Evolutionary conservation across 148 eudicot genomes (phyloP), one percentile per base, ranked within the genome.

Genomic region (Simmondsia chinensis): DNA sequence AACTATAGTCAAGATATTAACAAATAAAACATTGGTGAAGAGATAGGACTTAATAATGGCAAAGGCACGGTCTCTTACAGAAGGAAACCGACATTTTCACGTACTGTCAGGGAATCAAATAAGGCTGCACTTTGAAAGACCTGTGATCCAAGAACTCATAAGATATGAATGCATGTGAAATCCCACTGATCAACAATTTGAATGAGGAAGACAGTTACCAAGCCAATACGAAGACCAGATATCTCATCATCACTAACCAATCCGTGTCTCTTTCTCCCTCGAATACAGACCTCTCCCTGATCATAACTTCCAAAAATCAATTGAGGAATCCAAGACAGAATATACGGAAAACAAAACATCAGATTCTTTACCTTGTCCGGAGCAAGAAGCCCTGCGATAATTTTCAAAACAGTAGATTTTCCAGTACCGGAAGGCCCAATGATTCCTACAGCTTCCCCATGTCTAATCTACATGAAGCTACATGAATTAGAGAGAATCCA

Each of bases 351-450:
- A 18, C 17, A 9, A 18, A 0, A 36, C n/a, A 9, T 16, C 17
- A 43, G 30, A 44, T 20, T n/a, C 28, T 35, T 52, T 61, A 79
- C 96, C 94, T 88, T 71, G 59, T 83, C 94, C 33, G 96, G 94
- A 52, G 86, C 74, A 66, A 88, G 94, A 63, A 88, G 96, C 39
- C 96, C 96, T 24, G 96, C 89, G 37, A 88, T 88, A 50, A 88
- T 80, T 69, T 88, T 88, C 52, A 88, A 55, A 28, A 88, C 59
- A 28, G 96, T 88, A 51, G 96, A 88, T 64, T 87, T 87, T 33
- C 96, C 96, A n/a, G 96, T 88, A 56, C 94, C 96, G 60, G 94
- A 88, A 29, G 94, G 89, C 48, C 94, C 96, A 52, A 88, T 83
- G 23, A 88, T 88, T 57, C 96, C 94, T 63, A 88, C 83, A 40